phyloP scores from a whole-genome alignment of 768 basidiomycete genomes.

The Termitomyces sp. region DNA sequence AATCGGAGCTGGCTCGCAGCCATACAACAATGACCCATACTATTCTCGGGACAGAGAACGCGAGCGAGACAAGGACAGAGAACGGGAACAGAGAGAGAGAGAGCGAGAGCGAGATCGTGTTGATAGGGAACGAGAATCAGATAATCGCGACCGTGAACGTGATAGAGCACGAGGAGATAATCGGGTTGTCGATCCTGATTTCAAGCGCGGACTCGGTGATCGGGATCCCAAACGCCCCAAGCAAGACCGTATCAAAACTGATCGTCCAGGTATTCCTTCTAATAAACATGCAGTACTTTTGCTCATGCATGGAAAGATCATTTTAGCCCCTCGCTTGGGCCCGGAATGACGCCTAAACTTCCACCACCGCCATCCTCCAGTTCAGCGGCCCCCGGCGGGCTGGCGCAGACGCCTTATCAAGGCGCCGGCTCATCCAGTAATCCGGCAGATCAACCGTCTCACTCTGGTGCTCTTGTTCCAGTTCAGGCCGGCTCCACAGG shows the following conservation, averaged over 20 bases:
- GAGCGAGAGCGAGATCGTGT: slow-evolving; percentile 35
- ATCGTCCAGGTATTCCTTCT: slow-evolving; percentile 25
- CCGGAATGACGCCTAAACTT: slow-evolving; percentile 33
- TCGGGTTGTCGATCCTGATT: slow-evolving; percentile 17
- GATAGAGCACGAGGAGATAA: slow-evolving; percentile 13
- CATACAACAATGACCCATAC: slow-evolving; percentile 18
- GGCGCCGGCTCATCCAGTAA: slow-evolving; percentile 9
- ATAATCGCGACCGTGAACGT: slow-evolving; percentile 19
- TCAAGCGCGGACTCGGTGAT: slow-evolving; percentile 36
- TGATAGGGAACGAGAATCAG: slow-evolving; percentile 23
- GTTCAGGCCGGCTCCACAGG: slow-evolving; percentile 19
- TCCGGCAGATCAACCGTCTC: slow-evolving; percentile 9
- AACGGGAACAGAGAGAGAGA: slow-evolving; percentile 19
- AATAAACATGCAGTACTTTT: background rate
- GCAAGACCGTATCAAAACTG: slow-evolving; percentile 33
- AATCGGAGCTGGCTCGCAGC: slow-evolving; percentile 9
- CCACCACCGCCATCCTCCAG: slow-evolving; percentile 27
- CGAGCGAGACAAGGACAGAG: slow-evolving; percentile 21
- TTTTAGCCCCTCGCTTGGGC: slow-evolving; percentile 32
- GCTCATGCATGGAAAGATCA: slow-evolving; percentile 22
- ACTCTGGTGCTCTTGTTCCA: slow-evolving; percentile 14
- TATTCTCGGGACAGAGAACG: slow-evolving; percentile 20
- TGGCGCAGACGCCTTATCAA: slow-evolving; percentile 10
- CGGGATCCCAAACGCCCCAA: slow-evolving; percentile 62
- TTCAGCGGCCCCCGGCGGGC: slow-evolving; percentile 28